Base-by-base conservation (phyloP, 2,329 filamentous ascomycete genomes). In the Talaromyces sp. region DNA sequence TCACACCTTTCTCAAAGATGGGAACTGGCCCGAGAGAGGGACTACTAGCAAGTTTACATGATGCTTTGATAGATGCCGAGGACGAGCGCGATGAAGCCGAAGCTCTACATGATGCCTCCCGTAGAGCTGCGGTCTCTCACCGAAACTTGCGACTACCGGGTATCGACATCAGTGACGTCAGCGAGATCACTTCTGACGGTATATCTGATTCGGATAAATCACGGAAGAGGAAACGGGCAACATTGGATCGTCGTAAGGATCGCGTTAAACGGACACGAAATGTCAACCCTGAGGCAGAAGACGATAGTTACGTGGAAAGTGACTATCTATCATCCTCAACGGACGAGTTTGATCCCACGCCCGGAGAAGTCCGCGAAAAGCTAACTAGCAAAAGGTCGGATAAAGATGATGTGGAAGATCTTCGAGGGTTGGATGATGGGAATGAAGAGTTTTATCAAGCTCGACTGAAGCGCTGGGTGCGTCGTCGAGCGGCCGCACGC, bases 1-100 rank as follows among this genome's bases (percentile, higher is more conserved):
- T 99, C 70, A 99, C 95, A 0, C 95, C 95, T 0, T 99, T 99
- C 73, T 91, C 93, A 8, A 91, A 89, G 68, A 85, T 96, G 70
- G 87, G 87, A 31, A 84, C 86, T 14, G 83, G 88, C 1, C 83
- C 72, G 27, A 73, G 83, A 3, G 82, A 86, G 33, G 87, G 85
- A 3, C 83, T 88, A 2, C 83, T 88, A 52, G 89, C 89, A 1
- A 89, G 88, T 66, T 81, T 97, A 16, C 89, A 90, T 11, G 88
- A 93, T 72, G 90, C 89, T 2, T 85, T 97, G 65, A 81, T 93
- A 14, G 91, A 96, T 74, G 92, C 91, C 0, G 93, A 97, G 73
- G 89, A 92, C 65, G 90, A 84, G 79, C 79, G 82, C 2, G 79
- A 82, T 14, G 82, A 83, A 39, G 75, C 77, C 10, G 75, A 87